Evolutionary conservation across 2,329 filamentous ascomycete species (phyloP).

Genomic region (Ceratocystis huliohia): DNA sequence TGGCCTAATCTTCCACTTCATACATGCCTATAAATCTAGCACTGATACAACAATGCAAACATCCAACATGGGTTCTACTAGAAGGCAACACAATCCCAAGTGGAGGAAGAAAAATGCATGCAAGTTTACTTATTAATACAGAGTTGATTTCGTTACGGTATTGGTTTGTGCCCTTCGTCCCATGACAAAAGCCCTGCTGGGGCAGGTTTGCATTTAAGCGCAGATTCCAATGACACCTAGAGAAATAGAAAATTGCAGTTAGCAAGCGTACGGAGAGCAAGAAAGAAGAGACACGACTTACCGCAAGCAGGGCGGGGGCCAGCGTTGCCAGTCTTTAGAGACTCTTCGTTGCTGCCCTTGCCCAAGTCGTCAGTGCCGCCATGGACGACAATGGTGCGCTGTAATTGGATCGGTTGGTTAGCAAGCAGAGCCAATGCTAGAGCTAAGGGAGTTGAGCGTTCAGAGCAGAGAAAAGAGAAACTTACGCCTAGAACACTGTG

Average conservation of each 20-base stretch:
- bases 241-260: background rate
- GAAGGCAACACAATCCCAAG: background rate
- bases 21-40: too few relatives aligned
- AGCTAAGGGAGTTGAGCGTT: background rate
- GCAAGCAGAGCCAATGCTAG: background rate
- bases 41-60: too few relatives aligned
- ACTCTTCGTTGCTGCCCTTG: conserved; percentile 83
- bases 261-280: background rate
- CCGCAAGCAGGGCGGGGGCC: conserved; percentile 88
- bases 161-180: background rate
- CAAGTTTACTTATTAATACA: conserved; percentile 8
- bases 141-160: background rate
- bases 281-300: conserved; percentile 32
- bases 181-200: background rate
- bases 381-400: conserved; percentile 94
- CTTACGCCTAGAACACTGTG: conserved; percentile 86
- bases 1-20: too few relatives aligned
- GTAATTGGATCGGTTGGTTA: conserved; percentile 22
- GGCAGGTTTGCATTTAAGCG: conserved; percentile 37
- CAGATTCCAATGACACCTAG: conserved; percentile 80
- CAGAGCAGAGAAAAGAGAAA: conserved; percentile 18
- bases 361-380: conserved; percentile 93
- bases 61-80: background rate
- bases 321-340: conserved; percentile 96
- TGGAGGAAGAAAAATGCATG: too few relatives aligned